A percentile compares a stretch with the other conserved stretches of the same genome.
phyloP scores from a whole-genome alignment of 768 basidiomycete species.

The Boletellus ananas region DNA sequence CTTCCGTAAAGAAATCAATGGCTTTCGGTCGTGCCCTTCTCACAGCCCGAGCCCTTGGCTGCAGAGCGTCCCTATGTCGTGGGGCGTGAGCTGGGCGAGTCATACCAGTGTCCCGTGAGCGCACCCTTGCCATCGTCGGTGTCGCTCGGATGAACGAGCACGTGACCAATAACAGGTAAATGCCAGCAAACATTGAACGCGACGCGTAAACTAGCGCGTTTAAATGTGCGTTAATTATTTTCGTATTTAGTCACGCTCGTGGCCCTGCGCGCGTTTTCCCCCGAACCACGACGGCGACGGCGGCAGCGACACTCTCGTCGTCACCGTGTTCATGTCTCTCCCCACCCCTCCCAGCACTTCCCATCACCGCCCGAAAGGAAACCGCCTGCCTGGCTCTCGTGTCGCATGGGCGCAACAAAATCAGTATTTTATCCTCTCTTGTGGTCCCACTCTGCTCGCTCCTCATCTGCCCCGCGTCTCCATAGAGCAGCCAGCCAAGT shows the following conservation, averaged over 20 bases:
- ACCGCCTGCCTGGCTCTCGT: slow-evolving; percentile 35
- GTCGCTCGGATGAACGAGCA: slow-evolving; percentile 3
- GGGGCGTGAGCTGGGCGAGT: slow-evolving; percentile 1
- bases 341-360: slow-evolving; percentile 60
- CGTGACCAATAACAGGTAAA: slow-evolving; percentile 16
- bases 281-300: slow-evolving; percentile 20
- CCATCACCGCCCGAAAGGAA: slow-evolving; percentile 56
- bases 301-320: slow-evolving; percentile 1
- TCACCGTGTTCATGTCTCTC: slow-evolving; percentile 40
- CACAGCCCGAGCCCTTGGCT: slow-evolving; percentile 4
- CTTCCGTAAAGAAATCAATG: slow-evolving; percentile 13
- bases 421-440: slow-evolving; percentile 41
- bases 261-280: slow-evolving; percentile 1
- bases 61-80: background rate
- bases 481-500: slow-evolving; percentile 48
- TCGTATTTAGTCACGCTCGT: slow-evolving; percentile 21
- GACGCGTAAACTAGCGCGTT: slow-evolving; percentile 42
- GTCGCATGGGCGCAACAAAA: slow-evolving; percentile 55
- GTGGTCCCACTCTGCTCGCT: slow-evolving; percentile 24
- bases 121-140: too few relatives aligned
- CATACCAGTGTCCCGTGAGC: slow-evolving; percentile 4
- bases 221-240: slow-evolving; percentile 31
- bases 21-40: slow-evolving; percentile 17
- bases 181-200: slow-evolving; percentile 32
- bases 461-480: slow-evolving; percentile 32